phyloP scores from a whole-genome alignment of 169 alveolate genomes.

The Eimeria acervulina region DNA sequence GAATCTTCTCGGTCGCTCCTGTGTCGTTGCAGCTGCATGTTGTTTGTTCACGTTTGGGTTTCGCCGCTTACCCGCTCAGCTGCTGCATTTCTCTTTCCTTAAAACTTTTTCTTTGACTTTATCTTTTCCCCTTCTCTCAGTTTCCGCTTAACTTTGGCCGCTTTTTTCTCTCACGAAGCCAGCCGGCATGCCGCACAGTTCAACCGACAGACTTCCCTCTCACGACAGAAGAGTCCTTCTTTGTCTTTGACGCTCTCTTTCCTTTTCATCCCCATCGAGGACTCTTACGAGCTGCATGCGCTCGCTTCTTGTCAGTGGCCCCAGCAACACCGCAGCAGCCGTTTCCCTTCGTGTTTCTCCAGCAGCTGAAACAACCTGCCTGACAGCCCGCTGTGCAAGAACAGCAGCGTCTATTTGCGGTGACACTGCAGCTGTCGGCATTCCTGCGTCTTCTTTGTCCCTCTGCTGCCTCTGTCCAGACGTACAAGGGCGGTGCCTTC shows the following conservation, averaged over 20 bases:
- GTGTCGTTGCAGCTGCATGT: constrained; percentile 34
- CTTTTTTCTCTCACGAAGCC: not conserved
- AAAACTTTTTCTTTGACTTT: constrained; percentile 14
- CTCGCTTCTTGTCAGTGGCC: constrained; percentile 15
- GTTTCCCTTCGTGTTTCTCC: not conserved
- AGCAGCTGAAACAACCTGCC: not conserved
- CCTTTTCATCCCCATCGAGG: not conserved
- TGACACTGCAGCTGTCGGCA: not conserved
- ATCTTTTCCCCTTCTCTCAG: not conserved
- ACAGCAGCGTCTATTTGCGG: not conserved
- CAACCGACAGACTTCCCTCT: not conserved
- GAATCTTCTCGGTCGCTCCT: not conserved
- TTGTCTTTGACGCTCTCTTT: not conserved
- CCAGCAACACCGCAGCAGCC: not conserved
- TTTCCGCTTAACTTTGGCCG: not conserved
- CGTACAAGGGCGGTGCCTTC: not conserved
- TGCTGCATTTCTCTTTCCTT: not conserved
- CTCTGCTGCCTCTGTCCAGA: not conserved
- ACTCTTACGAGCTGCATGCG: not conserved
- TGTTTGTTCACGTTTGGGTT: not conserved
- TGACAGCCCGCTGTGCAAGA: not conserved
- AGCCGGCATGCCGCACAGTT: constrained; percentile 8
- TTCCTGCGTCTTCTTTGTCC: not conserved
- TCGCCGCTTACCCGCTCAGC: not conserved
- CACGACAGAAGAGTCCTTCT: not conserved